Conservation (phyloP, 169 alveolate species). For the Babesia bigemina region DNA sequence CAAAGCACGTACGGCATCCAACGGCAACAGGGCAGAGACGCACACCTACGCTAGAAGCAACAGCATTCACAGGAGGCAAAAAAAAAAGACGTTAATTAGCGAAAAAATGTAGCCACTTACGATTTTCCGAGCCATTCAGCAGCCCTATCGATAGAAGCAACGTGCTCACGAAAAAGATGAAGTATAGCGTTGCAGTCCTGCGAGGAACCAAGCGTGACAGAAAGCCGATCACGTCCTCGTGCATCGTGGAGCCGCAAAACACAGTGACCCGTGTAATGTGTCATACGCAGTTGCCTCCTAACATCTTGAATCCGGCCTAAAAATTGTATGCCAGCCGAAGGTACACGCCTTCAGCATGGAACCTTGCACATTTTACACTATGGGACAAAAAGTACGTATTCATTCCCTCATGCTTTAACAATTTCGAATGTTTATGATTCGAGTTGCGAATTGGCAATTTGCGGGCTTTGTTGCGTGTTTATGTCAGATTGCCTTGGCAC, state of each 20-base stretch:
- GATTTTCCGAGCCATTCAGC: constrained; percentile 53
- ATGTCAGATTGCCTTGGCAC: too few species aligned
- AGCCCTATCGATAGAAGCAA: constrained; percentile 33
- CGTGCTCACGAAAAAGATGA: constrained; percentile 35
- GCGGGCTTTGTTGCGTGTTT: too few species aligned
- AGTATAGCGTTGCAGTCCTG: constrained; percentile 50
- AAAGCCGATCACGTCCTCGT: constrained; percentile 4
- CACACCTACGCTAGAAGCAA: not conserved
- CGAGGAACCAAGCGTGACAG: constrained; percentile 33
- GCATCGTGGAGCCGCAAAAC: constrained; percentile 18
- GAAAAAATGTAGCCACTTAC: constrained; percentile 4
- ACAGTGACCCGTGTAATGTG: not conserved
- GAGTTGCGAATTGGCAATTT: too few species aligned
- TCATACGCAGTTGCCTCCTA: too few species aligned
- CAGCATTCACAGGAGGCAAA: not conserved
- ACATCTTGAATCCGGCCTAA: too few species aligned
- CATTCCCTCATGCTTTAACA: not conserved
- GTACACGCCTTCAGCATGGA: not conserved
- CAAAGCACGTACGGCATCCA: too few species aligned
- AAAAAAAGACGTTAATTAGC: not conserved
- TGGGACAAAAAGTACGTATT: not conserved
- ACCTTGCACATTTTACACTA: not conserved
- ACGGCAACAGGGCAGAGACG: not conserved
- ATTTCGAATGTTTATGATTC: too few species aligned
- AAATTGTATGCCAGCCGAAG: not conserved